Percentiles rank a stretch among this genome's conserved stretches.
phyloP scores from a whole-genome alignment of 495 filamentous ascomycete genomes.

The Usnea hakonensis region DNA sequence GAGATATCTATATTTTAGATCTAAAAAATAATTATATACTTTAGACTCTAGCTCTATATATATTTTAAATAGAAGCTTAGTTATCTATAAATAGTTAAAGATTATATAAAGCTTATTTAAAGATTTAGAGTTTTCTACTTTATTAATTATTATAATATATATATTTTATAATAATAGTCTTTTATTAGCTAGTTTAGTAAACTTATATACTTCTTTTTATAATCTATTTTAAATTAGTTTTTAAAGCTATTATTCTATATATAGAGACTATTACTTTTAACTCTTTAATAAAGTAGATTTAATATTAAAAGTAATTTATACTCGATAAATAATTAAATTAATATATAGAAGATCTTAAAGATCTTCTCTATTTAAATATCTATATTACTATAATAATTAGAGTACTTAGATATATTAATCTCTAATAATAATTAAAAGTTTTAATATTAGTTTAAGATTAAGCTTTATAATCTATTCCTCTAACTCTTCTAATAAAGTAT shows the following conservation, averaged over 20 bases:
- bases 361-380: neutral
- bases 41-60: neutral
- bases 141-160: neutral
- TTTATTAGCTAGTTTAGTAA: neutral
- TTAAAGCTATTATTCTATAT: neutral
- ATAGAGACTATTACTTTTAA: neutral
- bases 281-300: neutral
- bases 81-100: neutral
- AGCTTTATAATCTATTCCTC: neutral
- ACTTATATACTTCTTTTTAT: neutral
- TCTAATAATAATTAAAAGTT: neutral
- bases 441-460: neutral
- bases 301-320: neutral
- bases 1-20: neutral
- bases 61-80: neutral
- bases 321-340: neutral
- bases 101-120: neutral
- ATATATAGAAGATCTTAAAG: neutral
- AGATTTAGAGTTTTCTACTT: neutral
- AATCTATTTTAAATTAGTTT: neutral
- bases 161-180: neutral
- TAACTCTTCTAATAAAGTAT: neutral
- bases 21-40: constrained; percentile 2
- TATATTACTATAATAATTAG: neutral
- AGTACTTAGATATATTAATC: neutral